phyloP scores from a whole-genome alignment of 1,284 basidiomycete species.

The Tilletia indica region DNA sequence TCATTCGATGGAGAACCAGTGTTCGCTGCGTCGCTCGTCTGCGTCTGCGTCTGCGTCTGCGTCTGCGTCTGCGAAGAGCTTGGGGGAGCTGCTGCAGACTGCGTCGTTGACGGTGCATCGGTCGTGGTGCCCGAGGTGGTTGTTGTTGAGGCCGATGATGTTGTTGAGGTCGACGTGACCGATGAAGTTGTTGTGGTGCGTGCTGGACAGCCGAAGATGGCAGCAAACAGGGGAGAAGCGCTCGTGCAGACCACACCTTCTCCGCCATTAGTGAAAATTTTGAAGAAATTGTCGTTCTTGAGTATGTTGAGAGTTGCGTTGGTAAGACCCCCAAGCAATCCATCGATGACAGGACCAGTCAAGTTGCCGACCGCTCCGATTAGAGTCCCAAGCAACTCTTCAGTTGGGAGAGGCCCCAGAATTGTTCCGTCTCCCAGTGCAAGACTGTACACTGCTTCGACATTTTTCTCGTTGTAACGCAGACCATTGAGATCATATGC shows the following conservation, averaged over 20 bases:
- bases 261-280: neutral
- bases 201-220: neutral
- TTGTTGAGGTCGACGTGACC: neutral
- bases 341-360: neutral
- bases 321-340: neutral
- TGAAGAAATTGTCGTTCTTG: neutral
- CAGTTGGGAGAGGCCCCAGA: too few relatives aligned
- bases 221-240: neutral
- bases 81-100: too few relatives aligned
- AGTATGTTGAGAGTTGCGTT: neutral
- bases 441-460: neutral
- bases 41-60: too few relatives aligned
- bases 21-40: too few relatives aligned
- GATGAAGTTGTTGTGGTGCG: neutral
- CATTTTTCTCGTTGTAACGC: conserved; percentile 5
- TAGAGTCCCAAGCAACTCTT: too few relatives aligned
- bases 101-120: neutral
- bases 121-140: neutral
- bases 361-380: too few relatives aligned
- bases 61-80: too few relatives aligned
- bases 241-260: neutral
- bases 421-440: neutral
- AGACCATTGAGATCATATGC: neutral
- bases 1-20: too few relatives aligned
- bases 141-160: neutral